Base-by-base conservation (phyloP, 2,329 filamentous ascomycete species). In the Zymoseptoria crescenta region DNA sequence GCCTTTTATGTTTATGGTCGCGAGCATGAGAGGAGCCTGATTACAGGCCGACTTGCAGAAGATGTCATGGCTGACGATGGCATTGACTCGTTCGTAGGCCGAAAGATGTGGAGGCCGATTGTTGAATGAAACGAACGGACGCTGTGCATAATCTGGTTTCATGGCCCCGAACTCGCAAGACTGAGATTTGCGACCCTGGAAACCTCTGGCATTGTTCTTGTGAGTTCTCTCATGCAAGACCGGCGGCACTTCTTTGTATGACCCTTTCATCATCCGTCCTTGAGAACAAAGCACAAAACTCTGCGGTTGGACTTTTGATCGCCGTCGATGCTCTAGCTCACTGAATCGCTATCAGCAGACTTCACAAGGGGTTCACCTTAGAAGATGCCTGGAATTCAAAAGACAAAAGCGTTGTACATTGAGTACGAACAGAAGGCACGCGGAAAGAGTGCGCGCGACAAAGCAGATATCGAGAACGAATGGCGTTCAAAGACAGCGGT, bases 61-160 rank as follows among this genome's bases (percentile, higher is more conserved):
- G 84, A 89, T 24, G 79, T 88, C 2, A 74, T 89, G 52, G 70
- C 67, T 21, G 85, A 89, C 64, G 84, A 87, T 65, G 80, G 80
- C 0, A 82, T 88, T 1, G 69, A 74, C 20, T 78, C 76, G 1
- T 88, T 83, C 69, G 69, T 81, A 5, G 77, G 78, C 4, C 76
- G 86, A 56, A 83, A 80, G 67, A 84, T 84, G 5, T 89, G 86
- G 86, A 78, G 68, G 62, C 65, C 68, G 2, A 72, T 75, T 19
- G 55, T 66, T 13, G 72, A 74, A 59, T 74, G 56, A 67, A 48
- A 16, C 20, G 16, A 21, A 51, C 49, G 7, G 13, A 7, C 49
- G 49, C 24, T 19, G 19, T 51, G 49, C 13, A 27, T 10, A 24
- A 51, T 21, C 24, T 27, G 49, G 20, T 10, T 2, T 13, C 41